phyloP scores from a whole-genome alignment of 352 stramenopile species.

The Lagenidium giganteum region DNA sequence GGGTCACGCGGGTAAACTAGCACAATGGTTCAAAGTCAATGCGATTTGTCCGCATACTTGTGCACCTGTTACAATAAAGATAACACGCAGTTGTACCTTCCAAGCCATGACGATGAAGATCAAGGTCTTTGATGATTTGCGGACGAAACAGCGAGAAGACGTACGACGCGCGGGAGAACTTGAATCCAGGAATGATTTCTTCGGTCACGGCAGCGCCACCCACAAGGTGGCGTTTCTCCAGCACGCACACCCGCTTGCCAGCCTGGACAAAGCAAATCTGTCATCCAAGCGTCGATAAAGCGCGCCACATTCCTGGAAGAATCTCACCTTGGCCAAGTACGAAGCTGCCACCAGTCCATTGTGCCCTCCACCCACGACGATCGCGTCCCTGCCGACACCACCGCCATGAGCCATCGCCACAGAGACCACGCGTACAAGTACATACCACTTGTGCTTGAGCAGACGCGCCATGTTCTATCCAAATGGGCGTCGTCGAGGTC shows the following conservation, averaged over 20 bases:
- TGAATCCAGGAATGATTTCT: slow-evolving; percentile 83
- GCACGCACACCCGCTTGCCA: slow-evolving; percentile 69
- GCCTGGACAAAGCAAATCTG: slow-evolving; percentile 33
- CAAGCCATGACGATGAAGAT: slow-evolving; percentile 64
- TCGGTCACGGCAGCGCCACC: slow-evolving; percentile 82
- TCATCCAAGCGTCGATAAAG: too few relatives aligned
- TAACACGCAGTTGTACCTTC: slow-evolving; percentile 25
- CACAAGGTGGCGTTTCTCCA: slow-evolving; percentile 75
- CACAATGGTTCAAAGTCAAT: too few relatives aligned
- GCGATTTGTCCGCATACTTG: too few relatives aligned
- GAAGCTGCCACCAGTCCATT: slow-evolving; percentile 80
- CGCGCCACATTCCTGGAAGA: not conserved
- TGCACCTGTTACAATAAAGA: too few relatives aligned
- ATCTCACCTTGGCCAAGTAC: slow-evolving; percentile 67
- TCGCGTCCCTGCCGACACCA: slow-evolving; percentile 39
- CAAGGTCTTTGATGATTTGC: slow-evolving; percentile 79
- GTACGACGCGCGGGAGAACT: slow-evolving; percentile 85
- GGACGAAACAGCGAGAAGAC: slow-evolving; percentile 81
- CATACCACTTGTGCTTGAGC: too few relatives aligned
- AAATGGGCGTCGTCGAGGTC: too few relatives aligned
- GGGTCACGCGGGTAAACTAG: slow-evolving; percentile 69
- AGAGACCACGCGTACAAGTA: not conserved
- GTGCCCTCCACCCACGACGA: slow-evolving; percentile 80
- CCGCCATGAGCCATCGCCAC: not conserved
- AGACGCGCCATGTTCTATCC: too few relatives aligned